A percentile compares a stretch with the other conserved stretches of the same genome.
Conservation (phyloP, 352 stramenopile genomes). For the Phytopythium sindhum region DNA sequence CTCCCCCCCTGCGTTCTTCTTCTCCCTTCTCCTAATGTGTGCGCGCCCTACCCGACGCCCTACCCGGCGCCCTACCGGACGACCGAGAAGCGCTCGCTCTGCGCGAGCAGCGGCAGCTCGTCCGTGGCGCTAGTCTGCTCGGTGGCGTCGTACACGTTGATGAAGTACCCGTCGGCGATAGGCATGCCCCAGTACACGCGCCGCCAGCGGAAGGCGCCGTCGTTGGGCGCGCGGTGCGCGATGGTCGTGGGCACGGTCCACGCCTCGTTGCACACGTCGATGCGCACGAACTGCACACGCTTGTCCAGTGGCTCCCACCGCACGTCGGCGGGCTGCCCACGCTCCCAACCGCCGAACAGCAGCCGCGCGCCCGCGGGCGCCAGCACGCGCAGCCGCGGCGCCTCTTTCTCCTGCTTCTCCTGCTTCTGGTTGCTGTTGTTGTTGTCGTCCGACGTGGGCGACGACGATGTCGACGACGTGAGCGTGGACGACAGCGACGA, state of each 20-base stretch:
- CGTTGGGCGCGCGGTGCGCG: slow-evolving; percentile 57
- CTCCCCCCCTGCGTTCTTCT: too few species aligned
- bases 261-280: slow-evolving; percentile 84
- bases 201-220: slow-evolving; percentile 69
- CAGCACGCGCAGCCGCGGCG: slow-evolving; percentile 49
- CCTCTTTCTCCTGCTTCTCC: slow-evolving; percentile 7
- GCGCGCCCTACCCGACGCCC: neutral
- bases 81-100: slow-evolving; percentile 72
- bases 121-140: slow-evolving; percentile 35
- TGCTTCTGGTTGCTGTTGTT: slow-evolving; percentile 30
- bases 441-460: slow-evolving; percentile 14
- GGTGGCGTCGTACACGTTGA: slow-evolving; percentile 86
- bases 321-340: slow-evolving; percentile 73
- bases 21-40: too few species aligned
- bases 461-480: slow-evolving; percentile 18
- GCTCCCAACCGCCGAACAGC: slow-evolving; percentile 63
- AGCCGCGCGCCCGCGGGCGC: slow-evolving; percentile 42
- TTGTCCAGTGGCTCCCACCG: slow-evolving; percentile 75
- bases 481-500: slow-evolving; percentile 11
- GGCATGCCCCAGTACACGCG: slow-evolving; percentile 86
- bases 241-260: slow-evolving; percentile 82
- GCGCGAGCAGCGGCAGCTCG: slow-evolving; percentile 47
- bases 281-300: slow-evolving; percentile 65
- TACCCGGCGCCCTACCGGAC: slow-evolving; percentile 23
- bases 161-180: slow-evolving; percentile 82